These are phyloP conservation scores for Rhizophagus clarus DNA, from an alignment of 192 early-diverging fungal species.

Conservation along the genomic window DNA sequence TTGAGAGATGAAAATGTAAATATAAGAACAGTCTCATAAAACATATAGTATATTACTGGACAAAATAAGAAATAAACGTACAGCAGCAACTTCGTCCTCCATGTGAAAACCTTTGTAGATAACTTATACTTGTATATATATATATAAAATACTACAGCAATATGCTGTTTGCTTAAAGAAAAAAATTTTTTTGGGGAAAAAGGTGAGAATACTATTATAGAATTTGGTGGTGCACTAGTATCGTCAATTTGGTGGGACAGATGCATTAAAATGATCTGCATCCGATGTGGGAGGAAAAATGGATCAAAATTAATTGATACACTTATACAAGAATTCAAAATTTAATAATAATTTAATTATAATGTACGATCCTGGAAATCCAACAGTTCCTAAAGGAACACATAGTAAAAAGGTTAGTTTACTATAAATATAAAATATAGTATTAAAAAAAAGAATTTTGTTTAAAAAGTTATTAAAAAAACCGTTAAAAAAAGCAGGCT, in stretches of 20 bases:
- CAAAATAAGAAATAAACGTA: slow-evolving; percentile 47
- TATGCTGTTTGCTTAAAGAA: neutral
- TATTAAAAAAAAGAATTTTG: neutral
- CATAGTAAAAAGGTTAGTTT: neutral
- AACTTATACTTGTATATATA: neutral
- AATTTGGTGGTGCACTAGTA: neutral
- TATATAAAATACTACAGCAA: slow-evolving; percentile 2
- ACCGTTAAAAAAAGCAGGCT: neutral
- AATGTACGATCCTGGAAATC: neutral
- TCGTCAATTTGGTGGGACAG: neutral
- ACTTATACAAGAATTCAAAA: neutral
- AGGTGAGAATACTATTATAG: neutral
- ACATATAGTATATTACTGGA: neutral
- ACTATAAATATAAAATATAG: neutral
- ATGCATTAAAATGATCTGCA: no score
- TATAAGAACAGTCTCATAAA: slow-evolving; percentile 18
- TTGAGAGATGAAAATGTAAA: neutral
- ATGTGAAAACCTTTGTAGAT: slow-evolving; percentile 36
- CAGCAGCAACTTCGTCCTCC: slow-evolving; percentile 86
- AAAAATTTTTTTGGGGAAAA: neutral
- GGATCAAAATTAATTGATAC: no score
- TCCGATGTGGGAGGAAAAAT: no score
- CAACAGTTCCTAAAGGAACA: neutral
- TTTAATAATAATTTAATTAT: neutral
- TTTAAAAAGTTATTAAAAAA: neutral